Base-by-base conservation (phyloP, 805 yeast species). In the Hanseniaspora meyeri region DNA sequence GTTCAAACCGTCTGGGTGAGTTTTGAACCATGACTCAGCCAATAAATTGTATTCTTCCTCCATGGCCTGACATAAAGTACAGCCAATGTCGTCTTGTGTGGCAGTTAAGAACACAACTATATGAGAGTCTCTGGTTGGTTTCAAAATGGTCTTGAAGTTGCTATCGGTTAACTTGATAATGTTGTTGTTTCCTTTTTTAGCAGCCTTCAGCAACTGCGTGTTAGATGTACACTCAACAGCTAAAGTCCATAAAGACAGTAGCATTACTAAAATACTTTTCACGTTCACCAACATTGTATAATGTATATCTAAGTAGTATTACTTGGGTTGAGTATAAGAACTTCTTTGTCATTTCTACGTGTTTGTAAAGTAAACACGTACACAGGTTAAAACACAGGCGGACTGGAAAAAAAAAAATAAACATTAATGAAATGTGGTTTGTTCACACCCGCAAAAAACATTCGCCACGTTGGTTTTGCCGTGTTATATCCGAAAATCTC, bases 91-190 rank as follows among this genome's bases (percentile, higher is more conserved):
- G 1, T 87, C 75, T 50, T 82, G 76, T 10, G 83, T 77, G 2
- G 97, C 88, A 0, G 96, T 85, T 59, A 91, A 70, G 57, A 83
- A 74, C 12, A 85, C 74, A n/a, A 86, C 65, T 40, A 84, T 76
- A 67, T 79, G 81, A 63, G 87, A 88, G 43, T 77, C 78, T 64
- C 91, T 76, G 24, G 81, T 78, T 4, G 87, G 87, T 29, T 71
- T 71, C 56, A 87, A 70, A 20, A 83, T 65, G 16, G 71, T 68
- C 60, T 78, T 74, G 65, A 72, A 85, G 66, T 82, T 87, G 48
- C 68, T 68, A 63, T 82, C 88, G n/a, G 77, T 80, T 58, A 87
- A 64, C 37, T 70, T 69, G 57, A 80, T 72, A 37, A 77, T 63
- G 51, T 72, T 71, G 37, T 69, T 62, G 46, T 72, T 53, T n/a